Evolutionary conservation across 805 yeast genomes (phyloP), one percentile per base, ranked within the genome.

Genomic region (Sugiyamaella chiloensis): DNA sequence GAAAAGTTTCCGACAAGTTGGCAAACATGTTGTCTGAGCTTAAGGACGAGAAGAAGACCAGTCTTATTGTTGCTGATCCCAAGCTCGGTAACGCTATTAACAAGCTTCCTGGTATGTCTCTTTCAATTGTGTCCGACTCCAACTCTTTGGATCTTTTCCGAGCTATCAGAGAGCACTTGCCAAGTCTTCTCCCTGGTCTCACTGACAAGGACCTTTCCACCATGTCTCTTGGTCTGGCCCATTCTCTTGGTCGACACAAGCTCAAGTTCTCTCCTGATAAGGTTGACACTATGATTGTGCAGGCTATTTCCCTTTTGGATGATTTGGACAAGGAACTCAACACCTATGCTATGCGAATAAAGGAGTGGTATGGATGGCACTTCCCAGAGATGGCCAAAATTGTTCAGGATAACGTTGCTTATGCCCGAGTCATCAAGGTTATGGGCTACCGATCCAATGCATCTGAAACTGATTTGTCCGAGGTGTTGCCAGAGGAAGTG

Each of bases 331-430:
- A 93, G 74, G 99, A 93, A 71, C 79, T 93, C 62, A 93, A 93
- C 75, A 93, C 97, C 45, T 93, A 91, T 63, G 96, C 98, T 58
- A 93, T 93, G 99, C 83, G 99, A 75, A 81, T 91, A 73, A 93
- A 91, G 75, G 99, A 93, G 74, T 93, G 99, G 99, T 93, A 93
- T 73, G 99, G 99, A 57, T 93, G 99, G 99, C 99, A 93, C 72
- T 93, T 93, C 83, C 99, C 99, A 32, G 99, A 93, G 72, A 81
- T 93, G 81, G 96, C 97, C 62, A 93, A 93, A 79, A 88, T 91
- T 68, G 86, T 93, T 60, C 82, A 85, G 58, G 99, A 91, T 72
- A 90, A 96, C 57, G 91, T 87, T 60, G 97, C 97, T 40, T 91
- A 82, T 69, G 98, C 98, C 53, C 85, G 95, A 75, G 86, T 89